phyloP scores from a whole-genome alignment of 202 grass and related monocot species.

The Schoenoplectus triqueter region DNA sequence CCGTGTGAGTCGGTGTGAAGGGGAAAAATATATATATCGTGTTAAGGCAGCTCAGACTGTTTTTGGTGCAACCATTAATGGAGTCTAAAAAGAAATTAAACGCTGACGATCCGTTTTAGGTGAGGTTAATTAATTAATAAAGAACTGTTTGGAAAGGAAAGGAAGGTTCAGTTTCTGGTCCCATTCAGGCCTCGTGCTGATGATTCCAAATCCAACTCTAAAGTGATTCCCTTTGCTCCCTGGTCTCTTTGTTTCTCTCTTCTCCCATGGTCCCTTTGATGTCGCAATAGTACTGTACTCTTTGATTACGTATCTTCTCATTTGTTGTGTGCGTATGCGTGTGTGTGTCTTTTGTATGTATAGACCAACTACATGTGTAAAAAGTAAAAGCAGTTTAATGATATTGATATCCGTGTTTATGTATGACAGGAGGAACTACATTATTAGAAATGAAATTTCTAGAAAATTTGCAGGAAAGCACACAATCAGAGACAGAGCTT shows the following conservation, averaged over 20 bases:
- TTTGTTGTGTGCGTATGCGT: background rate
- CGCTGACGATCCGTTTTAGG: background rate
- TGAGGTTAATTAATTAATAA: conserved; percentile 10
- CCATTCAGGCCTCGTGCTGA: conserved; percentile 30
- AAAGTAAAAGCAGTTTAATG: background rate
- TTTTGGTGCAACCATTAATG: conserved; percentile 23
- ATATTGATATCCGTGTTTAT: background rate
- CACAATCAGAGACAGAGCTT: too few relatives aligned
- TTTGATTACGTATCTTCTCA: background rate
- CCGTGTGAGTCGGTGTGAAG: conserved; percentile 31
- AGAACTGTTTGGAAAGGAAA: background rate
- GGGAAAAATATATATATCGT: background rate
- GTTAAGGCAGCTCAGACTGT: conserved; percentile 27
- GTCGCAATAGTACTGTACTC: background rate
- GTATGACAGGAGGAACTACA: background rate
- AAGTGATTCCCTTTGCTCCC: conserved; percentile 34
- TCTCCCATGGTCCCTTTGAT: conserved; percentile 4
- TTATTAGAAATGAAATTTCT: background rate
- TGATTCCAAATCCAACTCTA: conserved; percentile 40
- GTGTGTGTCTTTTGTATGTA: background rate
- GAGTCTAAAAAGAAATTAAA: conserved; percentile 10
- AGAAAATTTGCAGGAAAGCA: too few relatives aligned
- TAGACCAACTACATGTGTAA: conserved; percentile 17
- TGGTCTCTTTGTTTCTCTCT: background rate
- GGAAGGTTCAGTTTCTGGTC: conserved; percentile 18